A percentile compares a stretch with the other conserved stretches of the same genome.
These are phyloP conservation scores for Trametes versicolor DNA, from an alignment of 1,284 basidiomycete genomes.

Conservation along the genomic window DNA sequence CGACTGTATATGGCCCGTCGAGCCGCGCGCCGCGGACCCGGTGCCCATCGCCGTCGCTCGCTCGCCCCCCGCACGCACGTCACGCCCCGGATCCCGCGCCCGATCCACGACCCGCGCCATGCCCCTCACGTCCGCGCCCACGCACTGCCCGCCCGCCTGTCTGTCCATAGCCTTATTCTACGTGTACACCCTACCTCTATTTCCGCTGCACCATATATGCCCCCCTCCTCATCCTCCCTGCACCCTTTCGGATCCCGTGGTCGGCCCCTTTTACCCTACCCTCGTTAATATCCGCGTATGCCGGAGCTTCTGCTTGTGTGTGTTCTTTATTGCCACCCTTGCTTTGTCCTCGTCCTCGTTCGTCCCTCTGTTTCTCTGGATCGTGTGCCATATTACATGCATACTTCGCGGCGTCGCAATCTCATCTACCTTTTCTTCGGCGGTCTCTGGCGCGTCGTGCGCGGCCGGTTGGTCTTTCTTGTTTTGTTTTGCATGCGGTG, in stretches of 20 bases:
- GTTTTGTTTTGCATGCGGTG: too few relatives aligned
- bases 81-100: slow-evolving; percentile 30
- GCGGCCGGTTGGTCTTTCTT: too few relatives aligned
- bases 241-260: not conserved
- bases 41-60: slow-evolving; percentile 4
- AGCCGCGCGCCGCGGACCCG: slow-evolving; percentile 6
- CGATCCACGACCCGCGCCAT: slow-evolving; percentile 33
- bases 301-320: slow-evolving; percentile 2
- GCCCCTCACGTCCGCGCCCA: slow-evolving; percentile 32
- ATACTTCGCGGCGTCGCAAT: slow-evolving; percentile 3
- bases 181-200: slow-evolving; percentile 32
- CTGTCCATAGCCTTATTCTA: slow-evolving; percentile 9
- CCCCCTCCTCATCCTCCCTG: not conserved
- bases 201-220: slow-evolving; percentile 1
- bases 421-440: not conserved
- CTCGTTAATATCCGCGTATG: slow-evolving; percentile 16
- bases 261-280: slow-evolving; percentile 11
- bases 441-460: not conserved
- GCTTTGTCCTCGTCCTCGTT: not conserved
- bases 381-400: slow-evolving; percentile 2
- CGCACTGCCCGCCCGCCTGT: slow-evolving; percentile 14
- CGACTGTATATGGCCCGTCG: slow-evolving; percentile 22
- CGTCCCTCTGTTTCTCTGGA: not conserved
- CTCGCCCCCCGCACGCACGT: slow-evolving; percentile 24
- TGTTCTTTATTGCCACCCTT: not conserved